These are phyloP conservation scores for Saitozyma podzolica DNA, from an alignment of 768 basidiomycete species.

Conservation along the genomic window DNA sequence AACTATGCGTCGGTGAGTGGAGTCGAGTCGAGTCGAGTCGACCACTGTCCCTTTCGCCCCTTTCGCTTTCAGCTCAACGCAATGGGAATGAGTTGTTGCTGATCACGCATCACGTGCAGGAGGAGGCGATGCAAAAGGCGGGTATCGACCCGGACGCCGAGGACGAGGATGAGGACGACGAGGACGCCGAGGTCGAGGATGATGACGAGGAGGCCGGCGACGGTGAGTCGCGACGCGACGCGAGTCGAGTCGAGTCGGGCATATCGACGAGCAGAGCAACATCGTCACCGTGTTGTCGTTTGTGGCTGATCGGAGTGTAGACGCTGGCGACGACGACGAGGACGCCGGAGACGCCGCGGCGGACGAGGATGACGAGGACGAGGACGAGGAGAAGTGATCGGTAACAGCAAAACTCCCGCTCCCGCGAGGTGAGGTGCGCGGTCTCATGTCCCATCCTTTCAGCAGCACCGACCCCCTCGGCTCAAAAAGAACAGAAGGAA, in stretches of 20 bases:
- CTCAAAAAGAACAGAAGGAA: too few relatives aligned
- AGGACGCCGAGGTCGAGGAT: constrained; percentile 55
- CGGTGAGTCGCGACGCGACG: neutral
- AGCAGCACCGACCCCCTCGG: too few relatives aligned
- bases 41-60: constrained; percentile 23
- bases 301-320: too few relatives aligned
- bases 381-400: constrained; percentile 16
- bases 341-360: constrained; percentile 56
- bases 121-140: constrained; percentile 32
- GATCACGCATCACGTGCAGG: constrained; percentile 44
- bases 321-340: constrained; percentile 39
- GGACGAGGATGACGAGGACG: constrained; percentile 27
- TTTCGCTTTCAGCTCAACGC: constrained; percentile 33
- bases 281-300: too few relatives aligned
- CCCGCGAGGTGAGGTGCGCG: too few relatives aligned
- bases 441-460: too few relatives aligned
- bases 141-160: constrained; percentile 39
- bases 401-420: neutral
- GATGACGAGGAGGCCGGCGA: constrained; percentile 39
- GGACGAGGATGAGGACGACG: constrained; percentile 64
- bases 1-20: constrained; percentile 44
- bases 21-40: constrained; percentile 14
- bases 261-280: neutral
- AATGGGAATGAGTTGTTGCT: constrained; percentile 13
- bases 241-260: constrained; percentile 6